Conservation (phyloP, 345 rosid genomes). For the Corchorus olitorius region DNA sequence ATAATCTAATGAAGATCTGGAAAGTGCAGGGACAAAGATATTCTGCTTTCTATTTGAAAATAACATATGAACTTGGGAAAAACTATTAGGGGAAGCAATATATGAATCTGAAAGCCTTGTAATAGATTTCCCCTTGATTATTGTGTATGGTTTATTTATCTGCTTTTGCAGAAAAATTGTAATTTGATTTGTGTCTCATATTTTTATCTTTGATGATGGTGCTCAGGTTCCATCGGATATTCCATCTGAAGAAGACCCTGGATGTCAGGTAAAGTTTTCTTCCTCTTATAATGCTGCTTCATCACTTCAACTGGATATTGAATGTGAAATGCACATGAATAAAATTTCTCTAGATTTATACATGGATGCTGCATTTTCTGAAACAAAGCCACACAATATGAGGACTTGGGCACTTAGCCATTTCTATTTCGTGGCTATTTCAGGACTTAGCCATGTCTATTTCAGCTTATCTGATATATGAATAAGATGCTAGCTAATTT, state of each 20-base stretch:
- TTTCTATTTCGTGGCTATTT: too few species aligned
- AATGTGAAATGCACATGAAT: not conserved
- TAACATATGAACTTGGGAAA: not conserved
- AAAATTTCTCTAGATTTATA: not conserved
- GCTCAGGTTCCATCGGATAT: slow-evolving; percentile 78
- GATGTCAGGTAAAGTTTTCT: slow-evolving; percentile 48
- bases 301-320: not conserved
- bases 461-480: not conserved
- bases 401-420: not conserved
- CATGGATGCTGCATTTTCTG: not conserved
- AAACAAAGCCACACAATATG: not conserved
- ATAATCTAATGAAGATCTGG: not conserved
- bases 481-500: not conserved
- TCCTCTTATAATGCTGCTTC: not conserved
- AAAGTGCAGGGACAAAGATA: not conserved
- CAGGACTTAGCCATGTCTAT: not conserved
- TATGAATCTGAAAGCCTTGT: not conserved
- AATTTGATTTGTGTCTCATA: not conserved
- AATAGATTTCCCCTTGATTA: not conserved
- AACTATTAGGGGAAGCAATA: not conserved
- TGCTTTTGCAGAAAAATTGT: not conserved
- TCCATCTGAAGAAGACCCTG: slow-evolving; percentile 48
- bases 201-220: slow-evolving; percentile 19
- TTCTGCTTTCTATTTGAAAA: slow-evolving; percentile 8
- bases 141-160: slow-evolving; percentile 14